Percentiles rank a stretch among this genome's conserved stretches.
Evolutionary conservation across 2,329 filamentous ascomycete genomes (phyloP).

Genomic region (Alternaria ethzedia): DNA sequence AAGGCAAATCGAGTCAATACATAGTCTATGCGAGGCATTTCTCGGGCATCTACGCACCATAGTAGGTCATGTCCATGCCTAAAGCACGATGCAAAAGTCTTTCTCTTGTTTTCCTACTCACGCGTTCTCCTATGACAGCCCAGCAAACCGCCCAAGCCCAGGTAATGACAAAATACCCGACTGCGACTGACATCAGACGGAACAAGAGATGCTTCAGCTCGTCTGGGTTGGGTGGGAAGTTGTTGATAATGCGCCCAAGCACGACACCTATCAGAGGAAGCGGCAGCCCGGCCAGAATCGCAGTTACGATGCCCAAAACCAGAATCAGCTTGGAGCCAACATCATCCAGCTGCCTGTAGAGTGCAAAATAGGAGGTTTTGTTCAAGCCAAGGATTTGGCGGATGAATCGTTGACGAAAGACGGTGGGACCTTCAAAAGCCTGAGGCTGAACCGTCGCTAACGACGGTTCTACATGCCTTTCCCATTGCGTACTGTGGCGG

Average conservation of each 20-base stretch:
- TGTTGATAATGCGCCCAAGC: constrained; percentile 58
- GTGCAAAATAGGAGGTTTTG: constrained; percentile 56
- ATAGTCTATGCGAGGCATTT: background rate
- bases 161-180: constrained; percentile 58
- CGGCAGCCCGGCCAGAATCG: constrained; percentile 63
- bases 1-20: background rate
- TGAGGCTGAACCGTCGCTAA: constrained; percentile 44
- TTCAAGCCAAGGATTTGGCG: constrained; percentile 52
- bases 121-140: constrained; percentile 57
- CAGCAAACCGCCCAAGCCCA: constrained; percentile 59
- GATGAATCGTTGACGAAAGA: constrained; percentile 42
- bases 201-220: constrained; percentile 51
- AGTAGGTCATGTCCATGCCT: constrained; percentile 60
- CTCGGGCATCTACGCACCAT: constrained; percentile 26
- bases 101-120: constrained; percentile 56
- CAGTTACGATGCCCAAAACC: constrained; percentile 44
- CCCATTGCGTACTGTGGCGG: constrained; percentile 36
- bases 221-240: constrained; percentile 56
- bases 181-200: constrained; percentile 54
- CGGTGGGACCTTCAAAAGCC: constrained; percentile 37
- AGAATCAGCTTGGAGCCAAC: constrained; percentile 47
- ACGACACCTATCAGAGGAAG: constrained; percentile 68
- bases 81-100: constrained; percentile 56
- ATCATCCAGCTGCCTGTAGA: constrained; percentile 55
- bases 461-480: constrained; percentile 44